These are phyloP conservation scores for Acer saccharum DNA, from an alignment of 345 rosid species.

Conservation along the genomic window DNA sequence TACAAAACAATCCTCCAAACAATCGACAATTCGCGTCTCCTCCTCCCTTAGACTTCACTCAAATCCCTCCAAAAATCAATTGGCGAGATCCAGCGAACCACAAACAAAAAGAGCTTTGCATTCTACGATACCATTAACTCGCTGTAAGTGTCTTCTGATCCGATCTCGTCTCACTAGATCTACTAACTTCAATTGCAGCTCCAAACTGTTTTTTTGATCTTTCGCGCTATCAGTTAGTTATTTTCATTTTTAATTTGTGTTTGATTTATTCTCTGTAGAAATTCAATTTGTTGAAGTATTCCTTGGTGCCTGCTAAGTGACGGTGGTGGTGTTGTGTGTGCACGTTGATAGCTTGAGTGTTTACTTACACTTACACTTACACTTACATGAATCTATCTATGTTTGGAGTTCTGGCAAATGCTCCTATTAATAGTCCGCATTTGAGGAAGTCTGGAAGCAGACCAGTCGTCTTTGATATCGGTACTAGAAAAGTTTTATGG, in stretches of 20 bases:
- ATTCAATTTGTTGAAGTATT: neutral
- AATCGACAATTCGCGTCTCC: neutral
- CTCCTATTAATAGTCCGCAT: constrained; percentile 67
- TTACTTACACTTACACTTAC: neutral
- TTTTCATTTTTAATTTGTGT: neutral
- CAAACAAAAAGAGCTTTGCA: neutral
- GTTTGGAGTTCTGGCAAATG: constrained; percentile 66
- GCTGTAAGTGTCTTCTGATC: constrained; percentile 14
- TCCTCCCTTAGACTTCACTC: constrained; percentile 20
- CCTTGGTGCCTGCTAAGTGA: neutral
- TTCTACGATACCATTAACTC: constrained; percentile 9
- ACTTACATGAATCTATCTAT: constrained; percentile 47
- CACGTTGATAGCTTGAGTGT: neutral
- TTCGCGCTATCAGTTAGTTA: neutral
- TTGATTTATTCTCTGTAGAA: neutral
- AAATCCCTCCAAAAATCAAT: constrained; percentile 15
- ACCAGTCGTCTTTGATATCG: constrained; percentile 61
- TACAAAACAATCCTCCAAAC: constrained; percentile 3
- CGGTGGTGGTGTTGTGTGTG: constrained; percentile 19
- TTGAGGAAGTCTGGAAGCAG: constrained; percentile 89
- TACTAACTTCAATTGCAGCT: neutral
- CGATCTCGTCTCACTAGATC: constrained; percentile 18
- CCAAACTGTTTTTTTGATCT: neutral
- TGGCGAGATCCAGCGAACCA: constrained; percentile 20
- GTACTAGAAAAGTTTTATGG: constrained; percentile 31